phyloP scores from a whole-genome alignment of 352 stramenopile genomes.

The Phytophthora chlamydospora region DNA sequence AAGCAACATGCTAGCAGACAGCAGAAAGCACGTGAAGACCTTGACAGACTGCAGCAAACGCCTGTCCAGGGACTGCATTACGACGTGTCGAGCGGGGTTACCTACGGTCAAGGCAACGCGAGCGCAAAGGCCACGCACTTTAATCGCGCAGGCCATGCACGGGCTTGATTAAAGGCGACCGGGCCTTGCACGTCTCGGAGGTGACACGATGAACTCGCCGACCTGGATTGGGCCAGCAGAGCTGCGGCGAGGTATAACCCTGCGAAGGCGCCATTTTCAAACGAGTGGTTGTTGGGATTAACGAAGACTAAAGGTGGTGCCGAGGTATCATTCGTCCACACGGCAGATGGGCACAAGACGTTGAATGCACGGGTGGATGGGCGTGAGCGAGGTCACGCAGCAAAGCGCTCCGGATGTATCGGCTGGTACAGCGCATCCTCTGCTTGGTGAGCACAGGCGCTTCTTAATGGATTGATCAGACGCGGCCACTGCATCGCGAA shows the following conservation, averaged over 20 bases:
- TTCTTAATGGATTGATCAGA: too few relatives aligned
- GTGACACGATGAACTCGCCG: conserved; percentile 23
- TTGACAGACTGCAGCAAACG: conserved; percentile 1
- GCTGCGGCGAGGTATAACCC: too few relatives aligned
- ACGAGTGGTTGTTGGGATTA: conserved; percentile 18
- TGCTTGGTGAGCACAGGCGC: too few relatives aligned
- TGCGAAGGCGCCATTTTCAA: neutral
- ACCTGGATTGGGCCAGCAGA: conserved; percentile 18
- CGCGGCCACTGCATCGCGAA: too few relatives aligned
- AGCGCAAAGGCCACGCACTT: conserved; percentile 10
- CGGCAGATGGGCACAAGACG: conserved; percentile 13
- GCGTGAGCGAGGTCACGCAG: conserved; percentile 16
- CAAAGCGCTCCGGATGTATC: conserved; percentile 27
- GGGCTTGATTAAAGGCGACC: conserved; percentile 23
- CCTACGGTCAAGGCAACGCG: conserved; percentile 2
- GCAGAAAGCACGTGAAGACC: neutral
- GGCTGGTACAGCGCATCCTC: neutral
- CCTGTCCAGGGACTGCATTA: conserved; percentile 1
- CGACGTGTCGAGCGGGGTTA: conserved; percentile 15
- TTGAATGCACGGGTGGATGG: conserved; percentile 14
- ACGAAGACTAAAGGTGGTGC: neutral
- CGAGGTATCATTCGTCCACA: conserved; percentile 30
- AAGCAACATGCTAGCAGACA: neutral
- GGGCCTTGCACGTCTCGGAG: conserved; percentile 13
- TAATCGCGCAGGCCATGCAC: conserved; percentile 13